Base-by-base conservation (phyloP, 1,139 yeast species). In the Blastobotrys apis region DNA sequence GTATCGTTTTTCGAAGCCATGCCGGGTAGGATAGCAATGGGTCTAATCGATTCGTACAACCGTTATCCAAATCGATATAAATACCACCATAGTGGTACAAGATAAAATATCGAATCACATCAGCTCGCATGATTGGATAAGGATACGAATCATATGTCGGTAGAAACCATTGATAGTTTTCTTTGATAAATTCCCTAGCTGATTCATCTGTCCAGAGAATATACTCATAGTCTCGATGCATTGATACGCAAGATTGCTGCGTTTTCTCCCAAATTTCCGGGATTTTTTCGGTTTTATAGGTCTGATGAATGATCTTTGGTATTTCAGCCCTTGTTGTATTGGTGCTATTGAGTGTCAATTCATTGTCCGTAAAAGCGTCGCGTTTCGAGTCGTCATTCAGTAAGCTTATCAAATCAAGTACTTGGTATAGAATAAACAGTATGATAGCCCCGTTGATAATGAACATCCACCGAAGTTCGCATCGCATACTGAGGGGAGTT, bases 291-390 rank as follows among this genome's bases (percentile, higher is more conserved):
- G 84, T 82, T 64, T 86, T 88, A 67, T 88, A 88, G n/a, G 97
- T 88, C 65, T 88, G 97, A 62, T 88, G 97, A 47, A 88, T 87
- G 61, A 88, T 87, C 59, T 84, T 85, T 32, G 97, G 97, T 40
- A 88, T 85, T 27, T 21, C 17, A 4, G 29, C 22, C 34, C 16
- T 36, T 26, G 8, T 17, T n/a, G 5, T 20, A 20, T 13, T 33
- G 26, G n/a, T 15, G n/a, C n/a, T n/a, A 5, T 19, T 15, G 22
- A 12, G 32, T 29, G 19, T n/a, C 35, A 46, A 23, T n/a, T 47
- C 50, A 3, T 32, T 31, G 32, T 37, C 44, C 13, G 34, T 20
- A 6, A 47, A 15, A 6, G 47, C 43, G 26, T 44, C 46, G 4
- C 23, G 9, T 9, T 16, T 26, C 22, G 44, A 37, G 60, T 82